Base-by-base conservation (phyloP, 164 flowering plant species). In the Berberis thunbergii region DNA sequence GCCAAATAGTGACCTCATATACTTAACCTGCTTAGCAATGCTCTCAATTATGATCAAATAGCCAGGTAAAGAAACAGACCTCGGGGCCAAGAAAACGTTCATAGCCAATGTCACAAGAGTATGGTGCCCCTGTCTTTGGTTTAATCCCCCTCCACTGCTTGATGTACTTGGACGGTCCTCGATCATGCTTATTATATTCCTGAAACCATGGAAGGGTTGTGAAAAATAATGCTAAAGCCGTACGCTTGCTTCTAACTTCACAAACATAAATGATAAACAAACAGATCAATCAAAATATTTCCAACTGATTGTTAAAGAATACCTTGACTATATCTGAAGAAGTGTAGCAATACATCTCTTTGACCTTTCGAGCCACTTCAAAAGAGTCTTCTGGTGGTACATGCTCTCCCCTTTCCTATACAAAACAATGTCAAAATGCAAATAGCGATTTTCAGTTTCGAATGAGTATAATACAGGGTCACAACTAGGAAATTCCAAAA, bases 31-130 rank as follows among this genome's bases (percentile, higher is more conserved):
- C 26, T 26, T 26, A 26, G 26, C 26, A 0, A 26, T 26, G 26
- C 26, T 26, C 26, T 26, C 26, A 52, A 7, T 10, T 52, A 52
- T 6, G 60, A 41, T 13, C 2, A 41, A 40, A 26, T 41, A 5
- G 8, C 9, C 2, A 57, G 43, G 26, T 26, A 40, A 41, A 2
- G 41, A 57, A 41, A 45, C 85, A 60, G 74, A 95, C 99, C 99
- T 95, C 98, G 49, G 99, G 99, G 64, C 99, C 99, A 66, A 95
- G 89, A 80, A 95, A 95, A 41, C 98, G 85, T 76, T 95, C 99
- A 63, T 91, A 95, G 70, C 99, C 99, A 67, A 95, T 61, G 70
- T 95, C 99, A 76, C 97, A 91, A 43, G 98, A 75, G 72, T 89
- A 95, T 72, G 99, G 96, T 57, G 98, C 99, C 66, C 99, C 97